phyloP scores from a whole-genome alignment of 1,284 basidiomycete species.

The Serendipita sp. region DNA sequence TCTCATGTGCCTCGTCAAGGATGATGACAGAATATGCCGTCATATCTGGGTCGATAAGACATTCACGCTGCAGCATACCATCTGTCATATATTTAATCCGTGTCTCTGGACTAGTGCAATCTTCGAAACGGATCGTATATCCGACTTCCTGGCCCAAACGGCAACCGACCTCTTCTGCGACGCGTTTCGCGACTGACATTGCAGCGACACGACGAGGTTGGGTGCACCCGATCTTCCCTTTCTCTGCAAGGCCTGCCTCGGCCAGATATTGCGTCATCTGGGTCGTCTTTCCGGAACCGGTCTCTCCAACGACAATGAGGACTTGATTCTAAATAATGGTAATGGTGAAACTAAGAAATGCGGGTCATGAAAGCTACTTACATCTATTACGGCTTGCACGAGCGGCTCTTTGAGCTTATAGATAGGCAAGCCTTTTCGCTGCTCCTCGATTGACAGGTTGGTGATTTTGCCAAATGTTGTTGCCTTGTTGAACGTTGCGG shows the following conservation, averaged over 20 bases:
- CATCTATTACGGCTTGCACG: conserved; percentile 81
- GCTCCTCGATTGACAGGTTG: conserved; percentile 81
- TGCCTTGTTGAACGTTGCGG: conserved; percentile 89
- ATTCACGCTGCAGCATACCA: conserved; percentile 97
- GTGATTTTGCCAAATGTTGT: conserved; percentile 93
- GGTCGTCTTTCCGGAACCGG: conserved; percentile 86
- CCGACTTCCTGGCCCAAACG: conserved; percentile 94
- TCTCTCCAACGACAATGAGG: conserved; percentile 85
- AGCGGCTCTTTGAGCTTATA: conserved; percentile 91
- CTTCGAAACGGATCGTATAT: conserved; percentile 98
- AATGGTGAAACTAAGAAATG: conserved; percentile 6
- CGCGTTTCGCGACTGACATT: conserved; percentile 98
- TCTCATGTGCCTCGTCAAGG: conserved; percentile 97
- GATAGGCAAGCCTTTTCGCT: conserved; percentile 82
- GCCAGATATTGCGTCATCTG: conserved; percentile 92
- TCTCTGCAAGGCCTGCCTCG: conserved; percentile 77
- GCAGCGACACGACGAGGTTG: conserved; percentile 98
- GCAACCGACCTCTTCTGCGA: conserved; percentile 95
- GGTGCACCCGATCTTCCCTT: conserved; percentile 86
- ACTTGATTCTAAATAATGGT: conserved; percentile 70
- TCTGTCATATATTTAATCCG: conserved; percentile 99
- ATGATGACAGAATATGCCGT: conserved; percentile 90
- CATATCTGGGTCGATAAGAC: conserved; percentile 87
- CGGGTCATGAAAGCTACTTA: conserved; percentile 26
- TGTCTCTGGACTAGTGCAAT: conserved; percentile 94